Base-by-base conservation (phyloP, 2,329 filamentous ascomycete species). In the Scytalidium lignicola region DNA sequence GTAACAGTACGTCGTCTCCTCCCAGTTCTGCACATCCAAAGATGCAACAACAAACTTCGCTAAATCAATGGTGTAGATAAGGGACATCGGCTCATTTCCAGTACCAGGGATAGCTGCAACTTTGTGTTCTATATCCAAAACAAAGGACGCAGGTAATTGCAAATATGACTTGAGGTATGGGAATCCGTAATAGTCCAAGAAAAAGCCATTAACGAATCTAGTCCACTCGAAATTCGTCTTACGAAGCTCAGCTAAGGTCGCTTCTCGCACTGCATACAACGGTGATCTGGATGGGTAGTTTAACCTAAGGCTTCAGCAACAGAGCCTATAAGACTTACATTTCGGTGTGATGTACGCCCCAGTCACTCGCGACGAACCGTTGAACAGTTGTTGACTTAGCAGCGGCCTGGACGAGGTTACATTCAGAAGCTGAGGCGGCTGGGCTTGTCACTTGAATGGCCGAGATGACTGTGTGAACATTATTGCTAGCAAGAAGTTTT, bases 61-160 rank as follows among this genome's bases (percentile, higher is more conserved):
- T 7, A 64, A 45, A 18, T 64, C 61, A 13, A 51, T 56, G 5
- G 58, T 57, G 26, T 64, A 52, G 1, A 60, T 62, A 8, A 60
- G 55, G 3, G 48, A 51, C 0, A 62, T 44, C 2, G 50, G 51
- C 1, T 22, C 32, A n/a, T 57, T 50, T 2, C 62, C 59, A 9
- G 47, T 23, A 1, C 57, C 61, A 0, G 59, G 59, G 17, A 63
- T 59, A 0, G 53, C 61, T 2, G 62, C 61, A 2, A 42, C 21
- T 15, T 52, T 55, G 32, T 51, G 49, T 1, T 21, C 22, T 2
- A 61, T 48, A 29, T 63, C 62, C 1, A 64, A 8, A 1, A 51
- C 52, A 6, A 58, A 46, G 1, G 51, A 45, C 12, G 51, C 43
- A 3, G 53, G 56, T 26, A 10, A 6, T 1, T 46, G 44, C 10